Evolutionary conservation across 2,329 filamentous ascomycete species (phyloP), one percentile per base, ranked within the genome.

Genomic region (Fusarium brevicatenulatum): DNA sequence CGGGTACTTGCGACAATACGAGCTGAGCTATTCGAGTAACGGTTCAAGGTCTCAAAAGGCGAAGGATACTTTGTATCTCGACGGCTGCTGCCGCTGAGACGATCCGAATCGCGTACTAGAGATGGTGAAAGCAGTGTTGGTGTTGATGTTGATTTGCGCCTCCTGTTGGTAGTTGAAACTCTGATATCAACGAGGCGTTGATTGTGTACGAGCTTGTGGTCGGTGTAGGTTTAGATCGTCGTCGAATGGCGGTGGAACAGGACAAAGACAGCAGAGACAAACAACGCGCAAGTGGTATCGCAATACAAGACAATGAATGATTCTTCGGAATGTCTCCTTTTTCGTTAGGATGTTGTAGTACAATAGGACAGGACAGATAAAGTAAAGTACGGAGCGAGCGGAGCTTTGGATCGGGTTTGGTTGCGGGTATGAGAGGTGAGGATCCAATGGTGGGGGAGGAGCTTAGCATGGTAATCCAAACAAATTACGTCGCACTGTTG

Each of bases 401-500:
- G 69, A 71, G 40, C 68, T 70, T 70, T 63, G 50, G 58, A 52
- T 68, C 57, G 69, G 71, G 62, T 73, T 60, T 70, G 49, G 57
- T 62, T 63, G 63, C 50, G 70, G 70, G 52, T 53, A 71, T 60
- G 66, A 44, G 55, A 42, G 37, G 37, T 30, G 30, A 39, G 25
- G 56, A 53, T 59, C 34, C 43, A 66, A 50, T 70, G 70, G 70
- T 70, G 70, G 71, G 68, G 66, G 69, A 28, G 52, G 42, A 60
- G 62, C 52, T 63, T 52, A 58, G 56, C 32, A 63, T 57, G 50
- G 59, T 36, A 57, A 64, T 40, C 71, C 58, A 73, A 73, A 74
- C 71, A 73, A 72, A 73, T 72, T 74, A 73, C 70, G 68, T 73
- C 42, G 62, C n/a, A 34, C n/a, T 19, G 71, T 73, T 73, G 71